These are phyloP conservation scores for Ophiosphaerella korrae DNA, from an alignment of 2,329 filamentous ascomycete genomes.

Conservation along the genomic window DNA sequence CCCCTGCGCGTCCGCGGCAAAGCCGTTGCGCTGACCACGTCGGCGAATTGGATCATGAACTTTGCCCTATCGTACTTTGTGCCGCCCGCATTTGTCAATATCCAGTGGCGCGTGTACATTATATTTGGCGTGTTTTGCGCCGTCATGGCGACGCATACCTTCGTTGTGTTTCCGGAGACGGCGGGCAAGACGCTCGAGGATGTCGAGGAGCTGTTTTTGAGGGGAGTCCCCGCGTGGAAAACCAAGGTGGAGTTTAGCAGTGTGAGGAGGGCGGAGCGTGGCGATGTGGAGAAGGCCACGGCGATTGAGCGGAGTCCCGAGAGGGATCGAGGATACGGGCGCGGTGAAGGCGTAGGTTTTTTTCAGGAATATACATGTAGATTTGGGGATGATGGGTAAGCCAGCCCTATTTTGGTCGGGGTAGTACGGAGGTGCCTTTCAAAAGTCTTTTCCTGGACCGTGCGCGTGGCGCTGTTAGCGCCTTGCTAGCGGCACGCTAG, in stretches of 20 bases:
- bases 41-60: conserved; percentile 66
- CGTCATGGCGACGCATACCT: conserved; percentile 70
- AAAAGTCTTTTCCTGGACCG: too few relatives aligned
- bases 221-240: conserved; percentile 64
- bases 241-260: conserved; percentile 38
- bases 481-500: too few relatives aligned
- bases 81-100: conserved; percentile 63
- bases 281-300: conserved; percentile 30
- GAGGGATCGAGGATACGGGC: conserved; percentile 21
- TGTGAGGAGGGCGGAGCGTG: conserved; percentile 27
- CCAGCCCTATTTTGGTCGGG: too few relatives aligned
- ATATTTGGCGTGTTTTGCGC: conserved; percentile 76
- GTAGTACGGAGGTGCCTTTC: too few relatives aligned
- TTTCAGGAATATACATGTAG: too few relatives aligned
- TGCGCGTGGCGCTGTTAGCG: too few relatives aligned
- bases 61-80: conserved; percentile 62
- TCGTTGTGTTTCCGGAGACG: conserved; percentile 70
- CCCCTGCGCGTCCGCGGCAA: conserved; percentile 67
- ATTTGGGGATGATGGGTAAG: too few relatives aligned
- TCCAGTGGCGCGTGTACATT: conserved; percentile 69
- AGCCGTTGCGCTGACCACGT: conserved; percentile 65
- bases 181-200: conserved; percentile 77
- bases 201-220: conserved; percentile 72
- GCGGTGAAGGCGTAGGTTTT: too few relatives aligned
- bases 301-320: conserved; percentile 23